Evolutionary conservation across 768 basidiomycete genomes (phyloP).

Genomic region (Tremella fuciformis): DNA sequence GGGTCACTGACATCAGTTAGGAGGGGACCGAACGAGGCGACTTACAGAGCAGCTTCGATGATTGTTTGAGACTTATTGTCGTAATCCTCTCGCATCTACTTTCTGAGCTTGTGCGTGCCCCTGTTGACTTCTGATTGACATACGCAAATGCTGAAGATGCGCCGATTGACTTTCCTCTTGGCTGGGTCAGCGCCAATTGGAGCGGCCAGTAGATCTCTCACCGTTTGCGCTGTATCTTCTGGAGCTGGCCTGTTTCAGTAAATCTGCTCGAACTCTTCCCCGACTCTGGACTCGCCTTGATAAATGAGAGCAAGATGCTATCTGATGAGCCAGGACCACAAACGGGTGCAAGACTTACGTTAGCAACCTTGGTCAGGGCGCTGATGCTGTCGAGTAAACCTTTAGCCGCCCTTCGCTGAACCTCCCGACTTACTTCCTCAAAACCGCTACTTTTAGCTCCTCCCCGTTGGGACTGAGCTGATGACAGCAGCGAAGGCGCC

Average conservation of each 20-base stretch:
- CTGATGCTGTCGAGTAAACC: slow-evolving; percentile 26
- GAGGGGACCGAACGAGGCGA: background rate
- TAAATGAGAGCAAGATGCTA: slow-evolving; percentile 81
- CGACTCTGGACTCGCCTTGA: slow-evolving; percentile 60
- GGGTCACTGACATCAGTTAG: slow-evolving; percentile 30
- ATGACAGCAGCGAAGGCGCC: slow-evolving; percentile 63
- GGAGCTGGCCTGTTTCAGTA: slow-evolving; percentile 56
- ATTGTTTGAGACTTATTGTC: slow-evolving; percentile 26
- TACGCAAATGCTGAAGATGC: slow-evolving; percentile 38
- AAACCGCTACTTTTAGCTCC: slow-evolving; percentile 53
- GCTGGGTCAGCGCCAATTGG: background rate
- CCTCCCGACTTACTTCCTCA: slow-evolving; percentile 61
- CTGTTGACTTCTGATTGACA: slow-evolving; percentile 3
- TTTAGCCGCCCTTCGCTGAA: no score
- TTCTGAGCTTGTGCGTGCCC: background rate
- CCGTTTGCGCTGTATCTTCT: slow-evolving; percentile 66
- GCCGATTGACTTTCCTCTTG: slow-evolving; percentile 33
- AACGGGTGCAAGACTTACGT: slow-evolving; percentile 23
- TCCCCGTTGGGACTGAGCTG: slow-evolving; percentile 55
- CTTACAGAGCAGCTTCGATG: slow-evolving; percentile 35
- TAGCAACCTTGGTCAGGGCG: slow-evolving; percentile 39
- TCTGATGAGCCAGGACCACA: background rate
- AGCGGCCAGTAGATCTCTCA: slow-evolving; percentile 2
- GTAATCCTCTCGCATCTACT: slow-evolving; percentile 34
- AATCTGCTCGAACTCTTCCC: background rate